These are phyloP conservation scores for Thecaphora frezii DNA, from an alignment of 1,284 basidiomycete genomes.

Conservation along the genomic window DNA sequence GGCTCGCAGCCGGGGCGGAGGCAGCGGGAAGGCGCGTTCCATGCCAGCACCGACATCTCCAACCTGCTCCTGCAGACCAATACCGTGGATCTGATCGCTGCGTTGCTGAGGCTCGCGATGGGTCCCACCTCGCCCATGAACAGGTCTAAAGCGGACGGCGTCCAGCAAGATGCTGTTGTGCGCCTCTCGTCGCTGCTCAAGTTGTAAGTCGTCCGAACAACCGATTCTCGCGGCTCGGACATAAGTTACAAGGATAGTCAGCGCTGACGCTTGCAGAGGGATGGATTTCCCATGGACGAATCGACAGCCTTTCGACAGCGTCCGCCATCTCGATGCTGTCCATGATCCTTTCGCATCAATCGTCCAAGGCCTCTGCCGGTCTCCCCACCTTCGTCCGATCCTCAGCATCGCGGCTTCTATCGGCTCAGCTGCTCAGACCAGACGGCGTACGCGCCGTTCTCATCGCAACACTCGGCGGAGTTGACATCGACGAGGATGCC, in stretches of 20 bases:
- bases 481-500: slow-evolving; percentile 24
- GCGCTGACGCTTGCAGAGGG: not conserved
- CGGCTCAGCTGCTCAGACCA: slow-evolving; percentile 47
- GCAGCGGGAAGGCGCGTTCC: not conserved
- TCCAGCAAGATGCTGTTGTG: not conserved
- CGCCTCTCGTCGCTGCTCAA: not conserved
- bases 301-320: slow-evolving; percentile 21
- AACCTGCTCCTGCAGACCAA: not conserved
- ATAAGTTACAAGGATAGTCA: too few relatives aligned
- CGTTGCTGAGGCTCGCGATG: slow-evolving; percentile 28
- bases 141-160: not conserved
- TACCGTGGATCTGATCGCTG: slow-evolving; percentile 14
- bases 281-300: slow-evolving; percentile 1
- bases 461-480: slow-evolving; percentile 38
- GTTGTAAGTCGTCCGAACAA: not conserved
- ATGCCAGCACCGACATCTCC: slow-evolving; percentile 6
- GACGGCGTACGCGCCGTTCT: slow-evolving; percentile 51
- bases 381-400: slow-evolving; percentile 36
- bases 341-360: slow-evolving; percentile 16
- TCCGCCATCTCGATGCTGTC: slow-evolving; percentile 37
- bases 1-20: not conserved
- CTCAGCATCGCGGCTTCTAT: slow-evolving; percentile 35
- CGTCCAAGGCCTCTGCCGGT: slow-evolving; percentile 11
- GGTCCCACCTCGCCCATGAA: slow-evolving; percentile 8
- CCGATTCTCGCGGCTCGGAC: not conserved